These are phyloP conservation scores for Aspergillus asperescens DNA, from an alignment of 495 filamentous ascomycete genomes.

Conservation along the genomic window DNA sequence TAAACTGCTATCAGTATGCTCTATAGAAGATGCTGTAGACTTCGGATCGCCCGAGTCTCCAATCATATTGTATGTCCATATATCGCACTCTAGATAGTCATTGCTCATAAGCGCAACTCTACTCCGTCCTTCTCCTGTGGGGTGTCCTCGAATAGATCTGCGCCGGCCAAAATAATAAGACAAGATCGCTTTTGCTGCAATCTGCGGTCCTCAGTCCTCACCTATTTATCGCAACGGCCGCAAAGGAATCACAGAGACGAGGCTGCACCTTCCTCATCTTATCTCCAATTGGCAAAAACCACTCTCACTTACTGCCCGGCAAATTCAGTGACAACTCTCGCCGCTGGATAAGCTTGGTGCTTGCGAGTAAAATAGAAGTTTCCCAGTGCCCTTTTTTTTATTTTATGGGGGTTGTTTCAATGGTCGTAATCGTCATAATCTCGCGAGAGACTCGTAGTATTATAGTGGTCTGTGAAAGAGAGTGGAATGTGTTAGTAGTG, in stretches of 20 bases:
- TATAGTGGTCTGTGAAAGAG: constrained; percentile 33
- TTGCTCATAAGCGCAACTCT: neutral
- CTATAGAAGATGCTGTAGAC: neutral
- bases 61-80: neutral
- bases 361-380: neutral
- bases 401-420: constrained; percentile 10
- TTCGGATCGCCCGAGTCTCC: neutral
- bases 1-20: neutral
- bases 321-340: neutral
- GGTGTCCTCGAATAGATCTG: neutral
- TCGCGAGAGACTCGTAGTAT: constrained; percentile 12
- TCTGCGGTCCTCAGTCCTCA: neutral
- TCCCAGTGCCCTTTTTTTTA: neutral
- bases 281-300: neutral
- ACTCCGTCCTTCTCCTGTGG: neutral
- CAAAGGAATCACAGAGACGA: neutral
- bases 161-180: neutral
- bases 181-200: neutral
- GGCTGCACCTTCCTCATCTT: neutral
- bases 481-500: constrained; percentile 8
- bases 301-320: neutral
- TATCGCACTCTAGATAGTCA: constrained; percentile 6
- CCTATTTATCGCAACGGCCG: neutral
- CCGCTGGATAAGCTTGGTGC: neutral
- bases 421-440: constrained; percentile 6